A percentile compares a stretch with the other conserved stretches of the same genome.
Conservation (phyloP, 805 yeast species). For the Vanderwaltozyma tropicalis region DNA sequence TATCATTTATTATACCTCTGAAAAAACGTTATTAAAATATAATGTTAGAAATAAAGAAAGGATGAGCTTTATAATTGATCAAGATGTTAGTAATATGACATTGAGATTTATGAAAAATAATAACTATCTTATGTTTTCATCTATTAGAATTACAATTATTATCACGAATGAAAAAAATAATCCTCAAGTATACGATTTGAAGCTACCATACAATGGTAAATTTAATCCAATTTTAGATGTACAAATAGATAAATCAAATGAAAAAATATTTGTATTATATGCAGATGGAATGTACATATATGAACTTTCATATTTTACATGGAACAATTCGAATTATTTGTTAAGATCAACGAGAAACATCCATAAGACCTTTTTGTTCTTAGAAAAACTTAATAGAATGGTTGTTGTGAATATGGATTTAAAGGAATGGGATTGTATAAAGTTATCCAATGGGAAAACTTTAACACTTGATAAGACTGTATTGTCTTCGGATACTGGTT, state of each 20-base stretch:
- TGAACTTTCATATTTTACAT: constrained; percentile 14
- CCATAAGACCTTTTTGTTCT: constrained; percentile 14
- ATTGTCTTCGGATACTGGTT: constrained; percentile 3
- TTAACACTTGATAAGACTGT: constrained; percentile 11
- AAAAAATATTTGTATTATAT: constrained; percentile 11
- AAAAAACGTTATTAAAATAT: neutral
- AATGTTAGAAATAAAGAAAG: neutral
- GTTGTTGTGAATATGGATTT: constrained; percentile 14
- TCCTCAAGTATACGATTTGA: constrained; percentile 7
- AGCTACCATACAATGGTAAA: constrained; percentile 11
- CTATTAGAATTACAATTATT: neutral
- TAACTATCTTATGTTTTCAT: neutral
- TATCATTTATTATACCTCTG: no score
- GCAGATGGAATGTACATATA: constrained; percentile 17
- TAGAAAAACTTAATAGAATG: constrained; percentile 20
- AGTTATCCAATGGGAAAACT: constrained; percentile 19
- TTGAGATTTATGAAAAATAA: neutral
- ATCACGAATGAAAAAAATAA: constrained; percentile 1
- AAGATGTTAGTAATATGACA: constrained; percentile 3
- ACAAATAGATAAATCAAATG: neutral
- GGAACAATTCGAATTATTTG: constrained; percentile 14
- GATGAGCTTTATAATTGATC: neutral
- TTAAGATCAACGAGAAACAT: constrained; percentile 17
- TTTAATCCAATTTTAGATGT: constrained; percentile 14
- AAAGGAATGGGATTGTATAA: constrained; percentile 20